A percentile compares a stretch with the other conserved stretches of the same genome.
Conservation (phyloP, 768 basidiomycete species). For the Termitomyces sp. region DNA sequence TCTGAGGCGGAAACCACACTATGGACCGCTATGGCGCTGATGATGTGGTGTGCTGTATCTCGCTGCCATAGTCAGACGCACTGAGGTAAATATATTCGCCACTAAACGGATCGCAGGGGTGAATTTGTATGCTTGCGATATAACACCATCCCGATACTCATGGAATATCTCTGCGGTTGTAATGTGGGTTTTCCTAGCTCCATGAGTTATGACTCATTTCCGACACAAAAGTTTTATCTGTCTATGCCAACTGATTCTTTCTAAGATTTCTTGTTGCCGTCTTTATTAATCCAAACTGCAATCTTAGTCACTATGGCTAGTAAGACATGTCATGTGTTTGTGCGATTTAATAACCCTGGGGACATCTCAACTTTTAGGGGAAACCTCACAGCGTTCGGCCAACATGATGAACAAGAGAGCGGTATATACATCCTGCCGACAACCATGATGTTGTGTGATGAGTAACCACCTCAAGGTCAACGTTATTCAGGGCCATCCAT, state of each 20-base stretch:
- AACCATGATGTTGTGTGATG: no score
- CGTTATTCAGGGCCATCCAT: neutral
- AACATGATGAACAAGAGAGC: neutral
- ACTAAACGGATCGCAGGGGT: neutral
- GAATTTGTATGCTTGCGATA: neutral
- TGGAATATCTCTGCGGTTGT: neutral
- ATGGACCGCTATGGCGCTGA: neutral
- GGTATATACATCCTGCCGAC: no score
- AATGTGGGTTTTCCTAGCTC: neutral
- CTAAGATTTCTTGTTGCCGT: neutral
- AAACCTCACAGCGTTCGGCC: constrained; percentile 1
- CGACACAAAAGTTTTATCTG: no score
- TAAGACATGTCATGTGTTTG: neutral
- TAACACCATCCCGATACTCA: neutral
- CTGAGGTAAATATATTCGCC: neutral
- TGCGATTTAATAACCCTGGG: neutral
- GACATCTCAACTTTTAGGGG: neutral
- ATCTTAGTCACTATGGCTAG: neutral
- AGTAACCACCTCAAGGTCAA: no score
- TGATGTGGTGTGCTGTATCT: neutral
- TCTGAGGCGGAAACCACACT: neutral
- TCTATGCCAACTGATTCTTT: neutral
- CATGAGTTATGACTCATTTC: neutral
- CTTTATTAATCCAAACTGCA: neutral
- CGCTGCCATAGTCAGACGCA: neutral